Evolutionary conservation across 148 eudicot genomes (phyloP).

Genomic region (Polygonum maritimum): DNA sequence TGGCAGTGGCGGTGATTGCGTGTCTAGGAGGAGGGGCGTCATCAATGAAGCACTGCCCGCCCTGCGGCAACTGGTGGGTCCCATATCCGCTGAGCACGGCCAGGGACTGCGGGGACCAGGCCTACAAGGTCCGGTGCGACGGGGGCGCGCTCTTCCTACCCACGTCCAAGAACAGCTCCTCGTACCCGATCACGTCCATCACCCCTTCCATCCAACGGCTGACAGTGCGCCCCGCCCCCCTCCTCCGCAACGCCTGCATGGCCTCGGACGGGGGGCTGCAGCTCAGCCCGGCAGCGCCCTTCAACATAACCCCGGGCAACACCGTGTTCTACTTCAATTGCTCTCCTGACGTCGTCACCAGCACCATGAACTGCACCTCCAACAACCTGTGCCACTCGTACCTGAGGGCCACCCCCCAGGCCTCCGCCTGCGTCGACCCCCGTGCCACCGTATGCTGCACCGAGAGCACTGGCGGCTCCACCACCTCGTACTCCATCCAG

Average conservation of each 20-base stretch:
- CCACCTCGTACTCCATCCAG: slow-evolving; percentile 44
- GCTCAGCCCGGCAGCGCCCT: slow-evolving; percentile 54
- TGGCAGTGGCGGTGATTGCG: too few relatives aligned
- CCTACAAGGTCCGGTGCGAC: slow-evolving; percentile 55
- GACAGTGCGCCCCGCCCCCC: slow-evolving; percentile 41
- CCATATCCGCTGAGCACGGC: slow-evolving; percentile 84
- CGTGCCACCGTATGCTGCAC: slow-evolving; percentile 49
- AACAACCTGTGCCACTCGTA: slow-evolving; percentile 66
- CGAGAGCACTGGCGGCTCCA: slow-evolving; percentile 61
- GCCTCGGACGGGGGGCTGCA: slow-evolving; percentile 52
- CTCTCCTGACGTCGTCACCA: slow-evolving; percentile 23
- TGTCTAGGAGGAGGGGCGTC: too few relatives aligned
- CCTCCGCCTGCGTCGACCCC: slow-evolving; percentile 22
- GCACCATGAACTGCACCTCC: slow-evolving; percentile 68
- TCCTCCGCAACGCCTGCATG: slow-evolving; percentile 56
- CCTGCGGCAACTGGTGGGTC: slow-evolving; percentile 51
- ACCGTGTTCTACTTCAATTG: slow-evolving; percentile 84
- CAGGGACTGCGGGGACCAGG: slow-evolving; percentile 62
- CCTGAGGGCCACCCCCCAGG: slow-evolving; percentile 32
- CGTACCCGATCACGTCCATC: slow-evolving; percentile 57
- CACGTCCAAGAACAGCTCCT: slow-evolving; percentile 44
- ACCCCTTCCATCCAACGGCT: slow-evolving; percentile 42
- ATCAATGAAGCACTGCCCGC: slow-evolving; percentile 25
- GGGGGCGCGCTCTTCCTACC: slow-evolving; percentile 37
- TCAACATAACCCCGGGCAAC: slow-evolving; percentile 78